Percentiles rank a stretch among this genome's conserved stretches.
phyloP scores from a whole-genome alignment of 2,329 filamentous ascomycete species.

The Ophiostoma tasmaniense region DNA sequence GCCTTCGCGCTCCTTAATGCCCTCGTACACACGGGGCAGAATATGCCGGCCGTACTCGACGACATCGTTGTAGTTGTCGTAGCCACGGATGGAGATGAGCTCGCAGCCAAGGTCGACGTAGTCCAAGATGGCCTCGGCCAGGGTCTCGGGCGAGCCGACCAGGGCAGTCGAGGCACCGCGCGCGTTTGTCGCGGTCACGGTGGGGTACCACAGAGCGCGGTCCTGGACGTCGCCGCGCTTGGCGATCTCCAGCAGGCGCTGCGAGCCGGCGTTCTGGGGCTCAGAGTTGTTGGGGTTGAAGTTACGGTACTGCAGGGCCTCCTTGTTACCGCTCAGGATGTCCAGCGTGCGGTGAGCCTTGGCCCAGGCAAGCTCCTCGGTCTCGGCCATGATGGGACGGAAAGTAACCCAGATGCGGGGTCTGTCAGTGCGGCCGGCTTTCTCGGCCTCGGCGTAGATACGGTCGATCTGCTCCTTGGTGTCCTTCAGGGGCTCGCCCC shows the following conservation, averaged over 20 bases:
- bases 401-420: slow-evolving; percentile 58
- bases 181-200: slow-evolving; percentile 52
- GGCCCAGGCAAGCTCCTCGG: slow-evolving; percentile 53
- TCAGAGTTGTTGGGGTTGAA: slow-evolving; percentile 25
- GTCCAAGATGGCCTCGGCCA: slow-evolving; percentile 46
- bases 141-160: slow-evolving; percentile 45
- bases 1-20: slow-evolving; percentile 24
- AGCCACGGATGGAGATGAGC: slow-evolving; percentile 52
- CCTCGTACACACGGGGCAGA: slow-evolving; percentile 40
- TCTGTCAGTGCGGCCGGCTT: slow-evolving; percentile 45
- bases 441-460: slow-evolving; percentile 50
- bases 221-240: slow-evolving; percentile 49
- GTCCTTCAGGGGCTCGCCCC: slow-evolving; percentile 56
- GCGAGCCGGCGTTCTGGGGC: slow-evolving; percentile 52
- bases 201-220: slow-evolving; percentile 55
- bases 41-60: slow-evolving; percentile 52
- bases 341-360: slow-evolving; percentile 51
- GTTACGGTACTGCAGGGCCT: slow-evolving; percentile 18
- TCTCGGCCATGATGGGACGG: slow-evolving; percentile 52
- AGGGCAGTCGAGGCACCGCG: slow-evolving; percentile 51
- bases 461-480: slow-evolving; percentile 54
- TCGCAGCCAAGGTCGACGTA: slow-evolving; percentile 46
- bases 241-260: slow-evolving; percentile 50
- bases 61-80: slow-evolving; percentile 52
- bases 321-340: slow-evolving; percentile 35